Conservation (phyloP, 345 rosid genomes). For the Dovyalis caffra region DNA sequence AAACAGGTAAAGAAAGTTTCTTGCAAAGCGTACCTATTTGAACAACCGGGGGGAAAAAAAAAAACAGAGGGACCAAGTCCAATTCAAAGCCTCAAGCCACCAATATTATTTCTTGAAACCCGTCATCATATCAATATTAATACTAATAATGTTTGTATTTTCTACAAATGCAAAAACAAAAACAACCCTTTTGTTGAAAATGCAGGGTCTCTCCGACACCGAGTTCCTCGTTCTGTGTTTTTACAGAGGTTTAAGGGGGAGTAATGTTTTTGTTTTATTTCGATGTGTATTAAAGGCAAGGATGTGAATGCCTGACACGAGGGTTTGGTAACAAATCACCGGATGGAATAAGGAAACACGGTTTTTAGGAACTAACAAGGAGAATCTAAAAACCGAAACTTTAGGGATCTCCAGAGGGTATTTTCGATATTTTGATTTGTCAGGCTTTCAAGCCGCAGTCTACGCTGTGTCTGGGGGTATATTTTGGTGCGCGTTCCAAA, state of each 20-base stretch:
- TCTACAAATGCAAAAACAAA: neutral
- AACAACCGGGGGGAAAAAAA: conserved; percentile 14
- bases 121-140: neutral
- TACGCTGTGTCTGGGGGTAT: neutral
- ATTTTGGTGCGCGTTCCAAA: too few species aligned
- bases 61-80: conserved; percentile 28
- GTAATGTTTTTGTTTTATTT: neutral
- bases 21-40: conserved; percentile 13
- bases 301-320: neutral
- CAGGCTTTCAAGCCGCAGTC: neutral
- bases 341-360: neutral
- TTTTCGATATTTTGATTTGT: neutral
- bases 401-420: too few species aligned
- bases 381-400: too few species aligned
- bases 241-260: neutral
- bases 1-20: neutral
- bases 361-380: too few species aligned
- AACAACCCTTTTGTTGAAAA: neutral
- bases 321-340: neutral
- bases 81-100: neutral
- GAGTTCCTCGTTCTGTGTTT: neutral
- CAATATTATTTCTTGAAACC: neutral
- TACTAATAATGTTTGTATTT: neutral
- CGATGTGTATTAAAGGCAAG: neutral
- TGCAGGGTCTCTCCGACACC: neutral